Evolutionary conservation across 768 basidiomycete genomes (phyloP).

Genomic region (Collybiopsis luxurians): DNA sequence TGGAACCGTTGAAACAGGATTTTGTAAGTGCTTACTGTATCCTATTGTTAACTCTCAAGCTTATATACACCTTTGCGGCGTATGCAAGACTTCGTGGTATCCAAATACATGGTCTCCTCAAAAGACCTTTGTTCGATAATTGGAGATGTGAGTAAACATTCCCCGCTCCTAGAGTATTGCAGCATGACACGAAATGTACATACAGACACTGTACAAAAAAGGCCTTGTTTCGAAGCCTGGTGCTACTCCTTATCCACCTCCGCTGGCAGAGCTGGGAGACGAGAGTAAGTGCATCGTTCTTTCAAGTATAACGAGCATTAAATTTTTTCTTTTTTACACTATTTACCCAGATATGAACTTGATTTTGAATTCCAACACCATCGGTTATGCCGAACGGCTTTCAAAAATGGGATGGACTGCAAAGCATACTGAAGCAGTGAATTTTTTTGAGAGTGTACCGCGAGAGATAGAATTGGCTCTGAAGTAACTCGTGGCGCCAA

Average conservation of each 20-base stretch:
- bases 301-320: neutral
- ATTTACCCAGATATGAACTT: neutral
- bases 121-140: neutral
- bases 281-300: neutral
- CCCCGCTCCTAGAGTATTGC: neutral
- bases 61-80: neutral
- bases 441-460: neutral
- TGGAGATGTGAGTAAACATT: neutral
- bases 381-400: neutral
- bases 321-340: neutral
- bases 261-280: neutral
- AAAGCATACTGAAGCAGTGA: neutral
- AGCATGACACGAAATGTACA: neutral
- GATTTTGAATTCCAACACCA: neutral
- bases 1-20: conserved; percentile 37
- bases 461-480: neutral
- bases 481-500: too few species aligned
- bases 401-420: conserved; percentile 1
- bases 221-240: neutral
- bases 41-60: neutral
- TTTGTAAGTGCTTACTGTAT: conserved; percentile 26
- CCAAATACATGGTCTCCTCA: conserved; percentile 3
- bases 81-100: conserved; percentile 4
- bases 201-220: neutral
- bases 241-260: neutral